These are phyloP conservation scores for Phytophthora podocarpi DNA, from an alignment of 352 stramenopile species.

Conservation along the genomic window DNA sequence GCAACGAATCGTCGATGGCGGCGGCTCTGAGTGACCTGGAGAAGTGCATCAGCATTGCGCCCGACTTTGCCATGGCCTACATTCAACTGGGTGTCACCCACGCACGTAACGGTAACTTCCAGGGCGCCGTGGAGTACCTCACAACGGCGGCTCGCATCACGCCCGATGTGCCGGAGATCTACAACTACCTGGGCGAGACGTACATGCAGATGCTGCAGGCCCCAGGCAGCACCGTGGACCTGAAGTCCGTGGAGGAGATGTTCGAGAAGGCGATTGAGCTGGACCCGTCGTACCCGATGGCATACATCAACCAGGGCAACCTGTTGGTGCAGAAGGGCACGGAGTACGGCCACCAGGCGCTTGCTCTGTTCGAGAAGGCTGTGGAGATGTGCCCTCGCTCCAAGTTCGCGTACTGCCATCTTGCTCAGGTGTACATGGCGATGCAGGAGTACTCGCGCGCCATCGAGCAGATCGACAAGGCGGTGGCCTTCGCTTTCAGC, in stretches of 20 bases:
- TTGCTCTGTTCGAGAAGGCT: conserved; percentile 78
- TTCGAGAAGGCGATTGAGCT: conserved; percentile 84
- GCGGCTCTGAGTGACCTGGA: conserved; percentile 69
- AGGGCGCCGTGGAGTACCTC: conserved; percentile 71
- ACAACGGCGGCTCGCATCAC: conserved; percentile 65
- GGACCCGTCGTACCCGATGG: conserved; percentile 84
- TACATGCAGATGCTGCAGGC: conserved; percentile 86
- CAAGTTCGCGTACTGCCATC: conserved; percentile 84
- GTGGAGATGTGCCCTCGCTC: conserved; percentile 79
- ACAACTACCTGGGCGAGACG: conserved; percentile 88
- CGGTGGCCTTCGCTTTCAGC: conserved; percentile 74
- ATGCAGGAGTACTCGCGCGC: conserved; percentile 83
- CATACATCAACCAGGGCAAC: conserved; percentile 88
- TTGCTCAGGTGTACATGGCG: conserved; percentile 86
- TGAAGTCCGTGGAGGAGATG: conserved; percentile 72
- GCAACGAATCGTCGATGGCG: conserved; percentile 58
- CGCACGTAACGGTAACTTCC: conserved; percentile 74
- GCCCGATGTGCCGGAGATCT: conserved; percentile 79
- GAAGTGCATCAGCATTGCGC: conserved; percentile 67
- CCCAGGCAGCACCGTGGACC: conserved; percentile 49
- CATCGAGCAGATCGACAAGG: conserved; percentile 84
- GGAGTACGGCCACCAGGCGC: conserved; percentile 71
- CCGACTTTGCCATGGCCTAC: conserved; percentile 85
- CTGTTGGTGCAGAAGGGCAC: conserved; percentile 77
- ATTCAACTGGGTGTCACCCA: conserved; percentile 83